These are phyloP conservation scores for Carex pumila DNA, from an alignment of 176 grass and related monocot species.

Conservation along the genomic window DNA sequence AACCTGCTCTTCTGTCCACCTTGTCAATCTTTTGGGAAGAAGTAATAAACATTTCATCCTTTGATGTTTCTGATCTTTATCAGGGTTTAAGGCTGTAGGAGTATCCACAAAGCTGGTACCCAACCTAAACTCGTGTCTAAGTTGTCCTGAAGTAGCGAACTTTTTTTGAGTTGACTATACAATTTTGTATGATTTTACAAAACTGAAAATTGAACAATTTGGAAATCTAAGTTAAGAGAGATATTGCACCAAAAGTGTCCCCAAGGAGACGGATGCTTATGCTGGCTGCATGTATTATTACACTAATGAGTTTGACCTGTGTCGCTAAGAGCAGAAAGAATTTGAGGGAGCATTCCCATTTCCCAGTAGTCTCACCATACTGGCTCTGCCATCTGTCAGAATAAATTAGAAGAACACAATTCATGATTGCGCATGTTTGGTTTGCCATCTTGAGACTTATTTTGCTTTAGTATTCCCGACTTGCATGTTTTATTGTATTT, in stretches of 20 bases:
- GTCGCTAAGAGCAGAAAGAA: constrained; percentile 80
- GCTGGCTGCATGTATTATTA: constrained; percentile 95
- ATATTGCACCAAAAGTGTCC: constrained; percentile 61
- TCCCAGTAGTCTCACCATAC: constrained; percentile 40
- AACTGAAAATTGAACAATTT: neutral
- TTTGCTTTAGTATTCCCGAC: constrained; percentile 10
- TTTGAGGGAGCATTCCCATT: constrained; percentile 65
- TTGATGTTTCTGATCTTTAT: neutral
- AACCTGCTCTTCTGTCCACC: neutral
- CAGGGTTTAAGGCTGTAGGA: neutral
- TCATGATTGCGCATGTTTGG: constrained; percentile 44
- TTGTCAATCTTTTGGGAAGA: constrained; percentile 1
- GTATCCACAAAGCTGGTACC: neutral
- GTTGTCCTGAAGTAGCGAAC: neutral
- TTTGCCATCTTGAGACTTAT: constrained; percentile 24
- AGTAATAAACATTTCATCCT: neutral
- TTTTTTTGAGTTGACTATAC: neutral
- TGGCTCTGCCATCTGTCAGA: constrained; percentile 19
- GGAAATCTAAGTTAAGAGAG: constrained; percentile 57
- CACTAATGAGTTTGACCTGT: constrained; percentile 81
- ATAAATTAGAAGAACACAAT: constrained; percentile 58
- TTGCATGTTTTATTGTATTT: constrained; percentile 14
- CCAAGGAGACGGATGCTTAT: constrained; percentile 77
- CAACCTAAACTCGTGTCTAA: neutral
- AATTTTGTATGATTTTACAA: neutral